phyloP scores from a whole-genome alignment of 139 green algal species.

The Chlorokybus atmophyticus region DNA sequence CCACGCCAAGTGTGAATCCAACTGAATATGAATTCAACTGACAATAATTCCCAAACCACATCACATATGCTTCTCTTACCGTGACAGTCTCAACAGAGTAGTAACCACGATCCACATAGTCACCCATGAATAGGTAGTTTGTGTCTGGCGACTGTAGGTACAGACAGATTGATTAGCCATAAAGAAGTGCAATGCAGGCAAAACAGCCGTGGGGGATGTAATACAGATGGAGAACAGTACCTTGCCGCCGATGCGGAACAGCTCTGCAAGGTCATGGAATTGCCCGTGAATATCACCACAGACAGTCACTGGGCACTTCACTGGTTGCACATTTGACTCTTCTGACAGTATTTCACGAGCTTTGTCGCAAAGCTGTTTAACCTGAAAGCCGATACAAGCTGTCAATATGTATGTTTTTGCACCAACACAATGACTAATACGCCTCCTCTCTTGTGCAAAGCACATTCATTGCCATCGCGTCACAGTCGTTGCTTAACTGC shows the following conservation, averaged over 20 bases:
- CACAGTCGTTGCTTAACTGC: background rate
- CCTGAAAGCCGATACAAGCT: no score
- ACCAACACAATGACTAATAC: background rate
- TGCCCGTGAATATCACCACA: slow-evolving; percentile 90
- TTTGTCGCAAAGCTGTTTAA: slow-evolving; percentile 87
- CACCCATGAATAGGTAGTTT: slow-evolving; percentile 99
- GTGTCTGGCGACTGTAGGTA: slow-evolving; percentile 89
- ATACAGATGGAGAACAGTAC: no score
- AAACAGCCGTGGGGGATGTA: no score
- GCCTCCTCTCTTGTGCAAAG: no score
- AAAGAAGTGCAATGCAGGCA: no score
- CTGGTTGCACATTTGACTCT: slow-evolving; percentile 91
- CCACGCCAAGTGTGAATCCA: background rate
- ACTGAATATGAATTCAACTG: slow-evolving; percentile 54
- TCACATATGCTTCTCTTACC: background rate
- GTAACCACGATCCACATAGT: slow-evolving; percentile 97
- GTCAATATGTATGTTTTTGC: background rate
- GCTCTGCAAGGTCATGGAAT: slow-evolving; percentile 93
- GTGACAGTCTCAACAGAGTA: slow-evolving; percentile 87
- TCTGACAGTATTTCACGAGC: slow-evolving; percentile 44
- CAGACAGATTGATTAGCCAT: no score
- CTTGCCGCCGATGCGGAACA: slow-evolving; percentile 92
- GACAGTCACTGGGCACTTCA: slow-evolving; percentile 86
- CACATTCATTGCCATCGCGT: background rate
- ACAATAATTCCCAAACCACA: slow-evolving; percentile 56